Percentiles rank a stretch among this genome's conserved stretches.
Conservation (phyloP, 2,329 filamentous ascomycete species). For the Incumbomyces delicatus region DNA sequence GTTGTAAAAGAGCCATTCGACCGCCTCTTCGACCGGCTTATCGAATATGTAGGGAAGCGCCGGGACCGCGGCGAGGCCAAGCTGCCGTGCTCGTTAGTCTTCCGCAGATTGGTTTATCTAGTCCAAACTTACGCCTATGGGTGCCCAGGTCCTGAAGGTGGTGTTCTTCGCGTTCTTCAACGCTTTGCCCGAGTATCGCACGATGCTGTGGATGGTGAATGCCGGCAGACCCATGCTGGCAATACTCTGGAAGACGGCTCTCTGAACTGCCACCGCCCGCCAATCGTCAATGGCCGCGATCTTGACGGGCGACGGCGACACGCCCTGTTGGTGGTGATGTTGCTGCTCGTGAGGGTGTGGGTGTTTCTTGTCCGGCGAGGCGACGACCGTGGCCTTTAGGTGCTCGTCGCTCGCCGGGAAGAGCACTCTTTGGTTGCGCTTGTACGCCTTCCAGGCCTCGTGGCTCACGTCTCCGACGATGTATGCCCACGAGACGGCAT, state of each 20-base stretch:
- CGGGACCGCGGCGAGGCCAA: conserved; percentile 44
- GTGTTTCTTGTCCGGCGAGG: neutral
- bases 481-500: conserved; percentile 88
- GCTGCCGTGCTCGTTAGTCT: conserved; percentile 27
- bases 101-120: neutral
- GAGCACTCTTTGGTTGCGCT: conserved; percentile 67
- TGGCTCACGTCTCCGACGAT: conserved; percentile 81
- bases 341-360: no score
- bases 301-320: conserved; percentile 27
- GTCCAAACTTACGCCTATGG: conserved; percentile 65
- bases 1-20: conserved; percentile 83
- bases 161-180: conserved; percentile 73
- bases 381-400: conserved; percentile 5
- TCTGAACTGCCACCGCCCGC: conserved; percentile 78
- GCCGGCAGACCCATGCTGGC: conserved; percentile 92
- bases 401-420: conserved; percentile 52
- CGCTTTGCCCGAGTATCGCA: conserved; percentile 78
- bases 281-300: conserved; percentile 79
- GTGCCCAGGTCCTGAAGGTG: conserved; percentile 70
- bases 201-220: conserved; percentile 87
- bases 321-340: neutral
- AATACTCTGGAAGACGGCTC: conserved; percentile 79
- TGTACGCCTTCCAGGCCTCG: conserved; percentile 92
- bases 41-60: conserved; percentile 36
- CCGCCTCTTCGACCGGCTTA: conserved; percentile 80